Percentiles rank a stretch among this genome's conserved stretches.
Conservation (phyloP, 345 rosid species). For the Toxicodendron radicans region DNA sequence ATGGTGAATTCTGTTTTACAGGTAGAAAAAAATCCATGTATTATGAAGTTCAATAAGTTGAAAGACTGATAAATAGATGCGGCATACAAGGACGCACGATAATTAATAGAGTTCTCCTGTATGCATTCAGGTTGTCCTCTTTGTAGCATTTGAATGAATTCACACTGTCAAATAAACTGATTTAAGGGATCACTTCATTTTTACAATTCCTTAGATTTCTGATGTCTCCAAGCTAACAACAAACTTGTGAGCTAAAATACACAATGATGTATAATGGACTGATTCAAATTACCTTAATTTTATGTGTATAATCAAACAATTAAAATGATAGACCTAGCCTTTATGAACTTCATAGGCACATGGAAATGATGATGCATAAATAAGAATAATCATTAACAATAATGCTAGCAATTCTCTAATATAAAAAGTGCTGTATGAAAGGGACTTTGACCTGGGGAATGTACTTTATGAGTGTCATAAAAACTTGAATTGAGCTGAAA, state of each 20-base stretch:
- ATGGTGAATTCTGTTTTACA: background rate
- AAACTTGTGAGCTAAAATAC: background rate
- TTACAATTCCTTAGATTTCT: background rate
- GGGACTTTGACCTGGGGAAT: slow-evolving; percentile 70
- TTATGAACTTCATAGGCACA: background rate
- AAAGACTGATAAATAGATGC: background rate
- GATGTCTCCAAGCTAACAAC: background rate
- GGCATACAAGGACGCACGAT: background rate
- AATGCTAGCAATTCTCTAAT: background rate
- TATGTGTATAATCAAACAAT: background rate
- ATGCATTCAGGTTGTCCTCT: background rate
- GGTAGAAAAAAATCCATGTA: background rate
- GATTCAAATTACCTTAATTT: background rate
- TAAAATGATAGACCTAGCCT: background rate
- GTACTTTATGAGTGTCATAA: slow-evolving; percentile 80
- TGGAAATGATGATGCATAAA: slow-evolving; percentile 7
- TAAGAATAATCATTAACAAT: background rate
- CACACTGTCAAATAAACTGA: background rate
- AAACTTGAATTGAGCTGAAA: slow-evolving; percentile 85
- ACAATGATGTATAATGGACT: background rate
- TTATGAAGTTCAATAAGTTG: background rate
- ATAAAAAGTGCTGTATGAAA: background rate
- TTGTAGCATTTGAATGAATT: background rate
- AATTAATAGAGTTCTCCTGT: too few species aligned
- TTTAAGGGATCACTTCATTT: background rate